Base-by-base conservation (phyloP, 2,329 filamentous ascomycete species). In the Claviceps spartinae region DNA sequence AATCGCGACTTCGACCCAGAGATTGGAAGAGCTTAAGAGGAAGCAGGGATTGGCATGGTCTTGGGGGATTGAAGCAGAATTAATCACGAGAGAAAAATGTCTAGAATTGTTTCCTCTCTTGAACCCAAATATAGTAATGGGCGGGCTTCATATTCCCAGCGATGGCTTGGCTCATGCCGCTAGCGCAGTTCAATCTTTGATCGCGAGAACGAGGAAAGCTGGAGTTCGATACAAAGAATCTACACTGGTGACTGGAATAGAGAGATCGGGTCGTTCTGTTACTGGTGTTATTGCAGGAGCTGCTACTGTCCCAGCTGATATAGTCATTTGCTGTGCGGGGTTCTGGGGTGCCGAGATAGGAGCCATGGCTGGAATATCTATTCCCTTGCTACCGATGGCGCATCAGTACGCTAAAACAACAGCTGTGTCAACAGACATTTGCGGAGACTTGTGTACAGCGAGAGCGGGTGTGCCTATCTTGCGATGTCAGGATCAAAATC, bases 291-390 rank as follows among this genome's bases (percentile, higher is more conserved):
- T 56, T 1, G 81, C 77, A 0, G 65, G 68, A 1, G 63, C 63
- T 4, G 73, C 73, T 22, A 72, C 60, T 0, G 69, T 82, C 20
- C 66, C 74, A 0, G 79, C 79, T 0, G 80, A 83, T 51, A 76
- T 82, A 24, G 69, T 83, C 49, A 64, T 83, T 40, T 82, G 78
- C 1, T 83, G 80, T 55, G 80, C 78, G 6, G 80, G 80, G 0
- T 81, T 83, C 62, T 83, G 80, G 80, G 80, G 80, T 11, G 80
- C 82, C 7, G 79, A 83, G 60, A 68, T 83, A 6, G 80, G 80
- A 22, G 75, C 73, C 5, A 80, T 83, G 79, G 71, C 77, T 43
- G 79, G 72, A 4, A 58, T 82, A 13, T 65, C 73, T 1, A 72
- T 83, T 22, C 80, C 80, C 6, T 63, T 83, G 4, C 69, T 81